Evolutionary conservation across 352 stramenopile genomes (phyloP).

Genomic region (Phytophthora cryptogea): DNA sequence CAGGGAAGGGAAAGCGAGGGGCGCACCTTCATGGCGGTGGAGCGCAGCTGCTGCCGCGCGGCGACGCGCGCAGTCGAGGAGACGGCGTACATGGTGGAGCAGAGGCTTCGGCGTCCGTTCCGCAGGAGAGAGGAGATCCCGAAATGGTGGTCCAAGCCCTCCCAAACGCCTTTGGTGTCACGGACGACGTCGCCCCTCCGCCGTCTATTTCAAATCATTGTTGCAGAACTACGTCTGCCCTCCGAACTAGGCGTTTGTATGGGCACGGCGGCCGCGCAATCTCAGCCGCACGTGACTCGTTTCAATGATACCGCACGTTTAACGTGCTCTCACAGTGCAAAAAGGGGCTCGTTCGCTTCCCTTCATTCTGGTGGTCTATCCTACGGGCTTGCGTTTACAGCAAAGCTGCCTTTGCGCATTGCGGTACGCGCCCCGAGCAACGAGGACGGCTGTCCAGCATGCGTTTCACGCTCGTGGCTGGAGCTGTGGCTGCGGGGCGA

Average conservation of each 20-base stretch:
- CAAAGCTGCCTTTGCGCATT: slow-evolving; percentile 9
- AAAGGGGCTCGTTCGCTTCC: slow-evolving; percentile 5
- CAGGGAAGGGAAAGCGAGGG: neutral
- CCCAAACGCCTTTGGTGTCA: too few species aligned
- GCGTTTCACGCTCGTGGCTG: slow-evolving; percentile 12
- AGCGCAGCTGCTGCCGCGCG: slow-evolving; percentile 73
- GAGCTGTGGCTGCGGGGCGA: neutral
- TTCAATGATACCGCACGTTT: slow-evolving; percentile 6
- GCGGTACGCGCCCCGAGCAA: slow-evolving; percentile 1
- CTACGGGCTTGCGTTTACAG: neutral
- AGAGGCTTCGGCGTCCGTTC: slow-evolving; percentile 35
- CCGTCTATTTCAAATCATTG: neutral
- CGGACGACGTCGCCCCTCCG: slow-evolving; percentile 26
- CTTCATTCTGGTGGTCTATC: slow-evolving; percentile 42
- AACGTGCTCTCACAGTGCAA: slow-evolving; percentile 8
- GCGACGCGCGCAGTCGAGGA: slow-evolving; percentile 58
- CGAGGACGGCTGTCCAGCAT: slow-evolving; percentile 2
- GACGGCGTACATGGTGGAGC: slow-evolving; percentile 58
- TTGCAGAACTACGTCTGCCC: slow-evolving; percentile 14
- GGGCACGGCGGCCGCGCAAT: slow-evolving; percentile 11
- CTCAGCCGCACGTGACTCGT: slow-evolving; percentile 33
- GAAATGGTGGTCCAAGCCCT: slow-evolving; percentile 61
- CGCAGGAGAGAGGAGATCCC: slow-evolving; percentile 68
- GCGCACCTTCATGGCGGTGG: slow-evolving; percentile 62
- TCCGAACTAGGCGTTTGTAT: slow-evolving; percentile 10